phyloP scores from a whole-genome alignment of 768 basidiomycete species.

The Mycena sanguinolenta region DNA sequence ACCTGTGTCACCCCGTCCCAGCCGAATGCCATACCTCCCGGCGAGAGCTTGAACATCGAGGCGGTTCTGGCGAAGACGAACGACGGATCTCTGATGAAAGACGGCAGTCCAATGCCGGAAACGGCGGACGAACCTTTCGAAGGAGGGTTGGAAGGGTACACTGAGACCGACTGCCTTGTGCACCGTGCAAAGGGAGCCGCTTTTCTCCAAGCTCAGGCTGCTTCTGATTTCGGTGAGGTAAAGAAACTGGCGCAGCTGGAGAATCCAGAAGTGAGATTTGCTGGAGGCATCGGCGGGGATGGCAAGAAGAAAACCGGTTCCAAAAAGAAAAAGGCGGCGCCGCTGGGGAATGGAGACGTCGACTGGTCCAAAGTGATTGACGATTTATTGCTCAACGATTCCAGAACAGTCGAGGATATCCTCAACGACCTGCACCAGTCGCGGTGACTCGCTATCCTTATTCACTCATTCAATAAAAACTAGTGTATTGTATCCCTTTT shows the following conservation, averaged over 20 bases:
- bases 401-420: slow-evolving; percentile 32
- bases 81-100: slow-evolving; percentile 72
- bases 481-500: slow-evolving; percentile 29
- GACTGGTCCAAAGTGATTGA: slow-evolving; percentile 60
- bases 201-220: slow-evolving; percentile 85
- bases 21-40: slow-evolving; percentile 82
- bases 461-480: background rate
- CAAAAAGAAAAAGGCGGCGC: slow-evolving; percentile 43
- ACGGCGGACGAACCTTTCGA: slow-evolving; percentile 37
- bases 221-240: slow-evolving; percentile 77
- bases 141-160: slow-evolving; percentile 64
- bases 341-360: slow-evolving; percentile 56
- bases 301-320: slow-evolving; percentile 20
- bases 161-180: slow-evolving; percentile 68
- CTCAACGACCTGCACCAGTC: slow-evolving; percentile 27
- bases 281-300: slow-evolving; percentile 46
- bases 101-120: slow-evolving; percentile 68
- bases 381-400: slow-evolving; percentile 41
- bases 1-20: slow-evolving; percentile 95
- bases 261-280: slow-evolving; percentile 55
- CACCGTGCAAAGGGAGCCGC: slow-evolving; percentile 75
- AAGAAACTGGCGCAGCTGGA: slow-evolving; percentile 72
- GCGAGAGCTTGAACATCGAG: slow-evolving; percentile 86
- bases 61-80: slow-evolving; percentile 75
- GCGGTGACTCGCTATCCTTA: slow-evolving; percentile 9